These are phyloP conservation scores for Fonsecaea erecta DNA, from an alignment of 2,329 filamentous ascomycete genomes.

Conservation along the genomic window DNA sequence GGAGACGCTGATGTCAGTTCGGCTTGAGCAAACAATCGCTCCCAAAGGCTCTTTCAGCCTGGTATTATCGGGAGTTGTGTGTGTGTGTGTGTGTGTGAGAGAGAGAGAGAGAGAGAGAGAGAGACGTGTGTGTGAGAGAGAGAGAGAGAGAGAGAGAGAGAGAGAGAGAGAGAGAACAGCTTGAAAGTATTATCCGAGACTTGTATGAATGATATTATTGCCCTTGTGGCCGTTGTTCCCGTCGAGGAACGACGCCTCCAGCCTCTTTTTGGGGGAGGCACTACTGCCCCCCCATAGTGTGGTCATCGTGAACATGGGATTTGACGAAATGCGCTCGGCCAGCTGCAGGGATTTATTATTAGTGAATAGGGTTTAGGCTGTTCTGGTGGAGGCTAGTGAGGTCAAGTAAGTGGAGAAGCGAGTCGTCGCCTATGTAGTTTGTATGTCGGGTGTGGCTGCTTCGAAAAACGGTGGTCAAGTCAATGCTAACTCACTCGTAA, in stretches of 20 bases:
- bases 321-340: not conserved
- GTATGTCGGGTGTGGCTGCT: constrained; percentile 1
- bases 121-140: no score
- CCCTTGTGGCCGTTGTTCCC: not conserved
- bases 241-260: not conserved
- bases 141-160: no score
- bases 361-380: not conserved
- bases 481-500: not conserved
- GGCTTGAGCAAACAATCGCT: not conserved
- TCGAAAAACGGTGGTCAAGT: no score
- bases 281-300: not conserved
- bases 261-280: not conserved
- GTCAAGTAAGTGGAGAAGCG: not conserved
- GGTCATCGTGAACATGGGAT: not conserved
- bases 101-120: no score
- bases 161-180: no score
- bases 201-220: not conserved
- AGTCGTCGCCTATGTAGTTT: not conserved
- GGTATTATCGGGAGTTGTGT: not conserved
- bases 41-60: not conserved
- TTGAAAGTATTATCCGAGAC: no score
- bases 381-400: not conserved
- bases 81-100: no score
- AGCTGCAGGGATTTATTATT: not conserved
- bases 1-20: not conserved